Percentiles rank a stretch among this genome's conserved stretches.
These are phyloP conservation scores for Symmetrospora coprosmae DNA, from an alignment of 768 basidiomycete species.

Conservation along the genomic window DNA sequence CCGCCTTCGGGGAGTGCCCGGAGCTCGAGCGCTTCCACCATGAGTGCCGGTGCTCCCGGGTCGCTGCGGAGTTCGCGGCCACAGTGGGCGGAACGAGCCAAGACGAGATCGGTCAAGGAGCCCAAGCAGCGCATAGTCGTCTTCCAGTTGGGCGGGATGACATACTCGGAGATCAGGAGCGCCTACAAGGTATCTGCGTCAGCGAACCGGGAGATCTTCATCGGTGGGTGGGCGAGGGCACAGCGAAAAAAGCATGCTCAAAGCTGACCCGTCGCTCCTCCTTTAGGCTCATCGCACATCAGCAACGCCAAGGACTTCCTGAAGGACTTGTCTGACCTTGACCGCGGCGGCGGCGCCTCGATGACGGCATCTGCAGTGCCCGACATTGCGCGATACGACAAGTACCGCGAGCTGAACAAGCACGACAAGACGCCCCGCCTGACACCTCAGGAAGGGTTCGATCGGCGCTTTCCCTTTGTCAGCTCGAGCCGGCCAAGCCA, in stretches of 20 bases:
- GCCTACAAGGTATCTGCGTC: slow-evolving; percentile 59
- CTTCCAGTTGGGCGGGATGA: slow-evolving; percentile 88
- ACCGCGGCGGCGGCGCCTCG: slow-evolving; percentile 41
- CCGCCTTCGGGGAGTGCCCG: slow-evolving; percentile 43
- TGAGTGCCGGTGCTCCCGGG: slow-evolving; percentile 36
- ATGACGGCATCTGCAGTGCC: slow-evolving; percentile 9
- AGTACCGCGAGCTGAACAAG: slow-evolving; percentile 16
- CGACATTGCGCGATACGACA: slow-evolving; percentile 13
- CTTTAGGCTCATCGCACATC: slow-evolving; percentile 66
- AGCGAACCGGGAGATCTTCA: slow-evolving; percentile 73
- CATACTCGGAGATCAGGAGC: slow-evolving; percentile 85
- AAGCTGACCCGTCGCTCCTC: background rate
- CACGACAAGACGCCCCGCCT: background rate
- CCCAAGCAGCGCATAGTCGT: slow-evolving; percentile 59
- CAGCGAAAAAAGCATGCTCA: background rate
- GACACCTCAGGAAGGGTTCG: slow-evolving; percentile 9
- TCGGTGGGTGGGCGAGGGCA: slow-evolving; percentile 49
- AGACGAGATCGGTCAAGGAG: slow-evolving; percentile 42
- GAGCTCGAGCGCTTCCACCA: slow-evolving; percentile 3
- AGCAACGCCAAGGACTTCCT: slow-evolving; percentile 69
- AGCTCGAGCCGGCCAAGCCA: slow-evolving; percentile 3
- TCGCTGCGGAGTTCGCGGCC: slow-evolving; percentile 58
- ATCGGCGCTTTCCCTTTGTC: slow-evolving; percentile 9
- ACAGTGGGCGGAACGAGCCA: slow-evolving; percentile 27
- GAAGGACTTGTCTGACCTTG: slow-evolving; percentile 73